Base-by-base conservation (phyloP, 2,329 filamentous ascomycete species). In the Hypoxylon sp. region DNA sequence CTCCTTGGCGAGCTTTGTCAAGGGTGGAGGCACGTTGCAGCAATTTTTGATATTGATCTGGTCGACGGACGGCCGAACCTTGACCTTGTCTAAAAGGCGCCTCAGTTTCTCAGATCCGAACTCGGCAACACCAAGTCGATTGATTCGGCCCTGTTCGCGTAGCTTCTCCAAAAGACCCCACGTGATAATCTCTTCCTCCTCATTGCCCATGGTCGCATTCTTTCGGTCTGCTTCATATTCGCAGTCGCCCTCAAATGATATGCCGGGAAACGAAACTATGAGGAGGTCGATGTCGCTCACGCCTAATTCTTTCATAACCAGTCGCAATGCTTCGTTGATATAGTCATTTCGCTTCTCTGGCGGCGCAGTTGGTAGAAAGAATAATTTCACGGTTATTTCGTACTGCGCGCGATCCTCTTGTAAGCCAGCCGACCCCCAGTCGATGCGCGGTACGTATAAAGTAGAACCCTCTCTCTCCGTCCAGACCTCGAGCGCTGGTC, bases 41-140 rank as follows among this genome's bases (percentile, higher is more conserved):
- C 95, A 98, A 81, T 98, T 93, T 74, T 93, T 91, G 55, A 97
- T 88, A 78, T 98, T 98, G 85, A 99, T 97, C 85, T 99, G 96
- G 80, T 98, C 90, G 44, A 98, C 95, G 19, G 88, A 87, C 0
- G 96, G 96, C 73, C 88, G 88, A 67, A 97, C 84, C 44, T 84
- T 85, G 22, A 93, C 91, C 68, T 88, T 85, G 46, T 88, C 85
- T 26, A 98, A 83, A 75, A 99, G 94, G 13, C 88, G 88, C n/a
- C 87, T 82, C 39, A 99, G 84, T 75, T 96, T 91, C 74, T 94
- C 90, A 73, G 90, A 93, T 61, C 95, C 94, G 78, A 98, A 98
- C 80, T 99, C 96, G 54, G 96, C 90, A 26, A 98, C 87, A 0
- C 96, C 96, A 9, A 99, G 86, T 73, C 89, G 90, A 72, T 87